Percentiles rank a stretch among this genome's conserved stretches.
Evolutionary conservation across 83 land plant species (phyloP).

Genomic region (Isoetes engelmannii): DNA sequence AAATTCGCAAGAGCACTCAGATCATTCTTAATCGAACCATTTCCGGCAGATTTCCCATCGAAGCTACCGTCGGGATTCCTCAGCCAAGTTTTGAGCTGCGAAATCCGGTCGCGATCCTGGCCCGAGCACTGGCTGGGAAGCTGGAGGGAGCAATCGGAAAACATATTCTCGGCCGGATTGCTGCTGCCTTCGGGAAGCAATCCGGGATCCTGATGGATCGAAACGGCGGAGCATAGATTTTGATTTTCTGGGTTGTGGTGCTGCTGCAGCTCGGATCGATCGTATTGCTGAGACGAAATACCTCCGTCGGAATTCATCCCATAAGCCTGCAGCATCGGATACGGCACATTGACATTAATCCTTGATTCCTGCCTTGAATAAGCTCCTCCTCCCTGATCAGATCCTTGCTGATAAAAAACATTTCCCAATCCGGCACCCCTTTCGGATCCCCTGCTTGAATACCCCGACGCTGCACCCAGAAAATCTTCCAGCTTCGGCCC

Average conservation of each 20-base stretch:
- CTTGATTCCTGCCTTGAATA: constrained; percentile 36
- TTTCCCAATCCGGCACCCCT: constrained; percentile 15
- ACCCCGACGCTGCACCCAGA: constrained; percentile 59
- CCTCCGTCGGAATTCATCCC: constrained; percentile 4
- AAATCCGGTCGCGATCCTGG: constrained; percentile 20
- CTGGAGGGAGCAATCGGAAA: constrained; percentile 20
- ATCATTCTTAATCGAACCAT: constrained; percentile 3
- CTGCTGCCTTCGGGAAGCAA: constrained; percentile 18
- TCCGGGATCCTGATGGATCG: constrained; percentile 20
- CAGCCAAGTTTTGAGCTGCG: constrained; percentile 32
- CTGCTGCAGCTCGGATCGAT: constrained; percentile 20
- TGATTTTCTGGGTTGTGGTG: constrained; percentile 12
- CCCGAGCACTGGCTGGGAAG: constrained; percentile 20
- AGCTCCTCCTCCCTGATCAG: constrained; percentile 47
- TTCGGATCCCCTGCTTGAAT: constrained; percentile 22
- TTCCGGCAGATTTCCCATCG: not conserved
- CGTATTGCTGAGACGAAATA: constrained; percentile 27
- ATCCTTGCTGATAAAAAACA: constrained; percentile 20
- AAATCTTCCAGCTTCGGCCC: constrained; percentile 76
- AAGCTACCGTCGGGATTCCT: constrained; percentile 16
- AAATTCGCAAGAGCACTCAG: constrained; percentile 39
- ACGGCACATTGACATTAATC: constrained; percentile 11
- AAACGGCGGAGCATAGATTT: constrained; percentile 12
- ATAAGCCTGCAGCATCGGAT: not conserved
- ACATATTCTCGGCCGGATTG: constrained; percentile 4